Evolutionary conservation across 176 grass and related monocot species (phyloP).

Genomic region (Carex scoparia): DNA sequence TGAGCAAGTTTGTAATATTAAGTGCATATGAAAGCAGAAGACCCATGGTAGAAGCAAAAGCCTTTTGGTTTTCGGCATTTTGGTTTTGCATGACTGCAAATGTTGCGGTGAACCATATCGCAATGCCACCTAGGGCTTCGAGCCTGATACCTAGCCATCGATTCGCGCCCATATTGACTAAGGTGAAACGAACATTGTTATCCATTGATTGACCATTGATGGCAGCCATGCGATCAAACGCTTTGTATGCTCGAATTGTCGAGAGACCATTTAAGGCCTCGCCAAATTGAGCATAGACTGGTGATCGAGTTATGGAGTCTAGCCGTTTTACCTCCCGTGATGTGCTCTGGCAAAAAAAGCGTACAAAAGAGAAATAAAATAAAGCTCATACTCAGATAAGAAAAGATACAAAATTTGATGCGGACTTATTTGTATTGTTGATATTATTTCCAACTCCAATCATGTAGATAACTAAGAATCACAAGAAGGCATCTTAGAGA

Average conservation of each 20-base stretch:
- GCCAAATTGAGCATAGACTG: constrained; percentile 93
- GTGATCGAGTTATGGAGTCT: constrained; percentile 94
- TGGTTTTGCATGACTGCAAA: constrained; percentile 99
- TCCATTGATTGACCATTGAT: constrained; percentile 96
- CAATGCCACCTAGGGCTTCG: constrained; percentile 89
- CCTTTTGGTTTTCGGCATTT: constrained; percentile 77
- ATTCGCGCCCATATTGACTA: constrained; percentile 90
- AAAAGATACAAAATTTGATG: background rate
- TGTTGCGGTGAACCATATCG: constrained; percentile 96
- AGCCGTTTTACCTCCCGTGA: constrained; percentile 91
- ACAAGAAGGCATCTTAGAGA: background rate
- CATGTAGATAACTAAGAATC: background rate
- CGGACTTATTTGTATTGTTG: background rate
- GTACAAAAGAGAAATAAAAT: background rate
- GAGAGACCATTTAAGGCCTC: constrained; percentile 96
- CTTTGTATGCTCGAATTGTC: constrained; percentile 93
- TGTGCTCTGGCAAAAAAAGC: constrained; percentile 52
- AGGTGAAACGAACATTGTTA: constrained; percentile 93
- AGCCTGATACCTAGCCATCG: constrained; percentile 95
- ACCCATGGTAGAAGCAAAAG: constrained; percentile 97
- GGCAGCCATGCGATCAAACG: constrained; percentile 90
- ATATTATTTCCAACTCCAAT: background rate
- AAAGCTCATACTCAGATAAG: background rate
- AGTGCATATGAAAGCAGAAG: constrained; percentile 89
- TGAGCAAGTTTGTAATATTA: constrained; percentile 92